Evolutionary conservation across 306 rosid genomes (phyloP).

Genomic region (Senna tora): DNA sequence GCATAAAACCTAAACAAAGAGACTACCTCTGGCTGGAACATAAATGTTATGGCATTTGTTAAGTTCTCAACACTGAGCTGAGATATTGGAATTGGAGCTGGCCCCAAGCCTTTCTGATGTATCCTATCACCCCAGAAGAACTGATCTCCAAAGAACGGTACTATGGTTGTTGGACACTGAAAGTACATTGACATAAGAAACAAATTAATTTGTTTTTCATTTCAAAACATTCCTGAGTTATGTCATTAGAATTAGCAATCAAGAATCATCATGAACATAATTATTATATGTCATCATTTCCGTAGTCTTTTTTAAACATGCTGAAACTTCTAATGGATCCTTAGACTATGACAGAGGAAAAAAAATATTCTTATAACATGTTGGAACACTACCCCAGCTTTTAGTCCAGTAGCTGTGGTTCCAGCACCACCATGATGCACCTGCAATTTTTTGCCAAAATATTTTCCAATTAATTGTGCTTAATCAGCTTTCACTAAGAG

Average conservation of each 20-base stretch:
- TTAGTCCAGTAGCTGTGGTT: slow-evolving; percentile 85
- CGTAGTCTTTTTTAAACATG: slow-evolving; percentile 1
- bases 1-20: not conserved
- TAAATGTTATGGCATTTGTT: slow-evolving; percentile 59
- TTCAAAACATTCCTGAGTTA: not conserved
- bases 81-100: slow-evolving; percentile 63
- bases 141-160: slow-evolving; percentile 95
- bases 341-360: not conserved
- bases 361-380: not conserved
- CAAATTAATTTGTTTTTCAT: not conserved
- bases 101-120: slow-evolving; percentile 63
- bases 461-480: slow-evolving; percentile 5
- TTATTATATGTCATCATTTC: not conserved
- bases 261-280: not conserved
- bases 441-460: slow-evolving; percentile 52
- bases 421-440: slow-evolving; percentile 98
- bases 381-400: slow-evolving; percentile 74
- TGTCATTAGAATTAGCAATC: not conserved
- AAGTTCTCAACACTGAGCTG: slow-evolving; percentile 54
- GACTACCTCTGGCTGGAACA: slow-evolving; percentile 73
- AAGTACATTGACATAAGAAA: slow-evolving; percentile 36
- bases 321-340: slow-evolving; percentile 1
- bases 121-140: slow-evolving; percentile 91
- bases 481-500: not conserved
- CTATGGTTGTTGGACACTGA: slow-evolving; percentile 90